A percentile compares a stretch with the other conserved stretches of the same genome.
These are phyloP conservation scores for Cenchrus americanus DNA, from an alignment of 176 grass and related monocot species.

Conservation along the genomic window DNA sequence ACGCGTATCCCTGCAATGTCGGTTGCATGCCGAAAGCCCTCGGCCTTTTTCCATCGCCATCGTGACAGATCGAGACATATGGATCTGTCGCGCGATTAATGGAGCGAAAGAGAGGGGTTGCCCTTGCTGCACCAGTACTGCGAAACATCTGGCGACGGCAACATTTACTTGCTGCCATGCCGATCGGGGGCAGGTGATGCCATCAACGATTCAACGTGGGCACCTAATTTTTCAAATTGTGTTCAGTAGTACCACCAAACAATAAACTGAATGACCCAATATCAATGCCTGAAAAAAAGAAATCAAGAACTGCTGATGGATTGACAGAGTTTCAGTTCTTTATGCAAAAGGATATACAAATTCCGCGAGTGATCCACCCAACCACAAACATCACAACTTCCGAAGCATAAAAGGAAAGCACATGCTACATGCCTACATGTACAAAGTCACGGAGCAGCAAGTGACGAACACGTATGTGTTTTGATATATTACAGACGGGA, in stretches of 20 bases:
- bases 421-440: no score
- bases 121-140: background rate
- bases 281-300: background rate
- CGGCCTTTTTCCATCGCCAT: background rate
- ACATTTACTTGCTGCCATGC: background rate
- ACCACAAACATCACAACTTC: background rate
- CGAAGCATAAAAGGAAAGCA: background rate
- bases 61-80: background rate
- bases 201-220: background rate
- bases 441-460: background rate
- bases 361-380: background rate
- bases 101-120: background rate
- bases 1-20: background rate
- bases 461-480: background rate
- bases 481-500: conserved; percentile 42
- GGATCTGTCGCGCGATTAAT: background rate
- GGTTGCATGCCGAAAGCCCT: no score
- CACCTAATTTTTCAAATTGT: background rate
- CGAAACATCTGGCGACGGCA: conserved; percentile 32
- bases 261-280: background rate
- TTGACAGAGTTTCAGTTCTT: background rate
- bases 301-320: background rate
- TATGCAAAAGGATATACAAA: background rate
- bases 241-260: background rate
- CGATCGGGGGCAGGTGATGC: background rate